Conservation (phyloP, 306 rosid genomes). For the Trifolium fragiferum region DNA sequence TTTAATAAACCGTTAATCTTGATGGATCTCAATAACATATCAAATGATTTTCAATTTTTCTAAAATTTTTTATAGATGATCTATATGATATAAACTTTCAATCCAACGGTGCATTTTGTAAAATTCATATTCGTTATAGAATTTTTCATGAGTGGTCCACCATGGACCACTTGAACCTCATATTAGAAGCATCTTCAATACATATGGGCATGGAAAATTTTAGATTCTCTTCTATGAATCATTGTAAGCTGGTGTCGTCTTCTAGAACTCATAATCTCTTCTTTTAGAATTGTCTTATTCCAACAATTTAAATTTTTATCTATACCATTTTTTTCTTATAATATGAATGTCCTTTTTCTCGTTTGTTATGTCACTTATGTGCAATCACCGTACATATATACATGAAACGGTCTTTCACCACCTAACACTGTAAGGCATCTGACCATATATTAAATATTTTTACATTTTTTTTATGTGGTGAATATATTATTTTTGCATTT, state of each 20-base stretch:
- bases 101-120: no score
- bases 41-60: no score
- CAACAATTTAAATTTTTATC: constrained; percentile 12
- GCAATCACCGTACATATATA: constrained; percentile 19
- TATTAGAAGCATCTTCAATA: no score
- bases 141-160: no score
- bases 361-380: constrained; percentile 27
- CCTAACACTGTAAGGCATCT: constrained; percentile 29
- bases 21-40: no score
- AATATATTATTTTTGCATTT: not conserved
- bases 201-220: not conserved
- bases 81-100: no score
- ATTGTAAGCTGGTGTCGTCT: constrained; percentile 25
- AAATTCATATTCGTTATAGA: no score
- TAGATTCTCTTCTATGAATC: constrained; percentile 23
- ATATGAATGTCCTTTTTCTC: constrained; percentile 22
- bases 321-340: constrained; percentile 7
- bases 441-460: not conserved
- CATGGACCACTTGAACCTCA: no score
- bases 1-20: no score
- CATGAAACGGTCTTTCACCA: constrained; percentile 5
- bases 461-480: not conserved
- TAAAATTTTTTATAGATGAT: no score
- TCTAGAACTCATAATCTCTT: constrained; percentile 31
- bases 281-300: constrained; percentile 44